Percentiles rank a stretch among this genome's conserved stretches.
Conservation (phyloP, 2,329 filamentous ascomycete species). For the Ascochyta rabiei region DNA sequence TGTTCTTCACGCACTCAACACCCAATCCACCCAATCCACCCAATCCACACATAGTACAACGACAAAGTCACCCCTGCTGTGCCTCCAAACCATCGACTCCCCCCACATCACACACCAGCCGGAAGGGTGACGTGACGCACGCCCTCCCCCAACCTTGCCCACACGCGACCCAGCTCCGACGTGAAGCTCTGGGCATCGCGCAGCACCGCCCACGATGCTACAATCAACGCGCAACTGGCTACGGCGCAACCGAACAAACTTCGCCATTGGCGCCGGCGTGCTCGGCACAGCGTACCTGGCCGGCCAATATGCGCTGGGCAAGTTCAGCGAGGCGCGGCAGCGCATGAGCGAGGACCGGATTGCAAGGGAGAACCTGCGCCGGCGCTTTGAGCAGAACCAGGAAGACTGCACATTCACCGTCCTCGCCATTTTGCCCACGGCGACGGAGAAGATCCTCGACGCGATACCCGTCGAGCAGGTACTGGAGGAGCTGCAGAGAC, state of each 20-base stretch:
- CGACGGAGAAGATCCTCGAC: constrained; percentile 85
- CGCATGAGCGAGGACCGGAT: constrained; percentile 96
- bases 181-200: constrained; percentile 3
- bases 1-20: background rate
- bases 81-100: background rate
- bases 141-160: background rate
- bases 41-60: background rate
- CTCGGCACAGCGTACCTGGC: constrained; percentile 89
- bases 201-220: constrained; percentile 57
- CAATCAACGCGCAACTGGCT: constrained; percentile 86
- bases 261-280: constrained; percentile 86
- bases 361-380: constrained; percentile 92
- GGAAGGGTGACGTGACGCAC: background rate
- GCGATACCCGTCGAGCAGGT: constrained; percentile 90
- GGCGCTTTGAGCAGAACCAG: constrained; percentile 98
- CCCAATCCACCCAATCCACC: background rate
- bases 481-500: constrained; percentile 90
- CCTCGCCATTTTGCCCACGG: constrained; percentile 90
- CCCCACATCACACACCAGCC: background rate
- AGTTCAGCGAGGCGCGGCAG: constrained; percentile 91
- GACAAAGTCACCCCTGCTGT: too few relatives aligned
- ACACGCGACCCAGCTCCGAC: constrained; percentile 12
- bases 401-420: constrained; percentile 98
- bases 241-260: constrained; percentile 84
- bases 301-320: constrained; percentile 88